Conservation (phyloP, 192 early-diverging fungal genomes). For the Dissophora ornata region DNA sequence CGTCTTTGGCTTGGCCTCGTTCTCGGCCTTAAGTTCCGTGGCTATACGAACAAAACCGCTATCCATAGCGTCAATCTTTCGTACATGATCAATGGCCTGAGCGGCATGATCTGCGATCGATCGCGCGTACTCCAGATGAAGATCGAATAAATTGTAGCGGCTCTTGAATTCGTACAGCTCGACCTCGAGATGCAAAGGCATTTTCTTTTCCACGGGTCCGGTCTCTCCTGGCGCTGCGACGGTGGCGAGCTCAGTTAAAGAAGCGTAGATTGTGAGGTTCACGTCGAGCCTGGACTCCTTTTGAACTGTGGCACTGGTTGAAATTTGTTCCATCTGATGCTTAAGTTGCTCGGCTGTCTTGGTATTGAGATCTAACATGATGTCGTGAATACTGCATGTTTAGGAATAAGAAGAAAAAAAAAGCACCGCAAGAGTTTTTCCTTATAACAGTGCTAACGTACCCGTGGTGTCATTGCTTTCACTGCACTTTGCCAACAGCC, state of each 20-base stretch:
- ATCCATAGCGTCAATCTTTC: slow-evolving; percentile 44
- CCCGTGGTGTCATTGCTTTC: slow-evolving; percentile 19
- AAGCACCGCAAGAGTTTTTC: too few relatives aligned
- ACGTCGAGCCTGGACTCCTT: slow-evolving; percentile 40
- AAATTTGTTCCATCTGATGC: slow-evolving; percentile 32
- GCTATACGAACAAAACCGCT: slow-evolving; percentile 40
- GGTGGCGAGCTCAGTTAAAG: slow-evolving; percentile 29
- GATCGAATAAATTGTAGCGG: slow-evolving; percentile 26
- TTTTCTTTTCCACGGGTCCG: slow-evolving; percentile 3
- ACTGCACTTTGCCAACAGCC: slow-evolving; percentile 18
- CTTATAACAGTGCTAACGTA: neutral
- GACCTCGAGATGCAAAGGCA: slow-evolving; percentile 47
- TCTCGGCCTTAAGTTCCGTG: slow-evolving; percentile 31
- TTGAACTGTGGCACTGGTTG: slow-evolving; percentile 10
- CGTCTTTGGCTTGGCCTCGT: slow-evolving; percentile 29
- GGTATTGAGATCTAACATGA: slow-evolving; percentile 18
- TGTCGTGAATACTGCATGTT: neutral
- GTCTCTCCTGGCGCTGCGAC: slow-evolving; percentile 24
- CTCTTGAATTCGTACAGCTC: slow-evolving; percentile 48
- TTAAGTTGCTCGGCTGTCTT: slow-evolving; percentile 23
- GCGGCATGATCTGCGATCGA: slow-evolving; percentile 11
- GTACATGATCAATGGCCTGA: neutral
- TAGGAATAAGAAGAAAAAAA: neutral
- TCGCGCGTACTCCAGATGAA: slow-evolving; percentile 19
- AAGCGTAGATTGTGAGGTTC: slow-evolving; percentile 36